phyloP scores from a whole-genome alignment of 2,329 filamentous ascomycete genomes.

The Clarireedia sp. region DNA sequence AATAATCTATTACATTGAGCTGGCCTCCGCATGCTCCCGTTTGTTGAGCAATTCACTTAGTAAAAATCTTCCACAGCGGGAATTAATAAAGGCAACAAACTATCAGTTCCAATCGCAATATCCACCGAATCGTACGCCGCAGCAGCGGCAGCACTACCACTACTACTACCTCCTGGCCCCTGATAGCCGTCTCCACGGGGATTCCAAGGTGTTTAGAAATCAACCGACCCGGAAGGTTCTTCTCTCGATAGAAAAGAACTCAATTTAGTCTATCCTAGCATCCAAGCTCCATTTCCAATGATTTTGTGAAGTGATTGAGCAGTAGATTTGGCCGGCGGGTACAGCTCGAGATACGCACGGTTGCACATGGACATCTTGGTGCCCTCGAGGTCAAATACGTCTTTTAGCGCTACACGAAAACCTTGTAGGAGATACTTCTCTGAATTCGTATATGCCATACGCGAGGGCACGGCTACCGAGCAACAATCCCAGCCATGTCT shows the following conservation, averaged over 20 bases:
- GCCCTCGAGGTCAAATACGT: background rate
- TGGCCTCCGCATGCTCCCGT: background rate
- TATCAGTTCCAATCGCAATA: slow-evolving; percentile 4
- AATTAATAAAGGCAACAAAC: background rate
- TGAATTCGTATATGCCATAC: background rate
- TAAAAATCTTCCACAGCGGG: background rate
- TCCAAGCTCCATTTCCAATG: background rate
- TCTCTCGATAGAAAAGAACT: background rate
- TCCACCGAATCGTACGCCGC: slow-evolving; percentile 5
- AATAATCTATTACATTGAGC: background rate
- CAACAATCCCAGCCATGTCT: background rate
- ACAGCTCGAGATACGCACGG: background rate
- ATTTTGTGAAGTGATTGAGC: background rate
- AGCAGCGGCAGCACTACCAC: slow-evolving; percentile 1
- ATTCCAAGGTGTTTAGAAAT: slow-evolving; percentile 7
- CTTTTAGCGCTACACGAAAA: background rate
- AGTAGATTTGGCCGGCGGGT: background rate
- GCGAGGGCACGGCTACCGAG: background rate
- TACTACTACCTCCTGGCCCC: background rate
- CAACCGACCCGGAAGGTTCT: background rate
- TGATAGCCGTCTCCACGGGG: slow-evolving; percentile 7
- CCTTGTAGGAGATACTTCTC: background rate
- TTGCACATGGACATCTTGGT: slow-evolving; percentile 1
- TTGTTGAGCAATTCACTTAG: background rate
- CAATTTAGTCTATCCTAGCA: slow-evolving; percentile 2